Percentiles rank a stretch among this genome's conserved stretches.
phyloP scores from a whole-genome alignment of 371 early-diverging fungal species.

The Funneliformis caledonium region DNA sequence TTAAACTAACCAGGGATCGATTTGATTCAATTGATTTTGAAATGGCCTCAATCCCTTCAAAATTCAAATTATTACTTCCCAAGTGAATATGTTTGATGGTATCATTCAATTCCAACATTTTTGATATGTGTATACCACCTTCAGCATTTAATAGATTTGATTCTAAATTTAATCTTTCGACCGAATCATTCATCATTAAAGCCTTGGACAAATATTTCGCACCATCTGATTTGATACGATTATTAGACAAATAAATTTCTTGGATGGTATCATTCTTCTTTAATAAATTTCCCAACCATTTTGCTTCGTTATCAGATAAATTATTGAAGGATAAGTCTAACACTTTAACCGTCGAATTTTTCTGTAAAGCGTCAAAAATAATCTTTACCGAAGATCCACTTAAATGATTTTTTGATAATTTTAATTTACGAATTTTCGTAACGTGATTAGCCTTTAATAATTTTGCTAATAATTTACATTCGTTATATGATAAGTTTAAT shows the following conservation, averaged over 20 bases:
- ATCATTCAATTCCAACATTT: conserved; percentile 19
- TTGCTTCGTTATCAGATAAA: conserved; percentile 44
- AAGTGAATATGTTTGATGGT: conserved; percentile 21
- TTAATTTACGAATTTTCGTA: not conserved
- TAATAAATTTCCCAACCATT: conserved; percentile 45
- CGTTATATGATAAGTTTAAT: not conserved
- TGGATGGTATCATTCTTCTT: conserved; percentile 46
- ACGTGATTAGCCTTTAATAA: conserved; percentile 1
- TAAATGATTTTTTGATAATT: conserved; percentile 16
- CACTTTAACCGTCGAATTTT: conserved; percentile 41
- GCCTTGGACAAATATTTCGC: conserved; percentile 43
- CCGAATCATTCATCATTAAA: conserved; percentile 41
- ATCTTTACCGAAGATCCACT: not conserved
- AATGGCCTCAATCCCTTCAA: not conserved
- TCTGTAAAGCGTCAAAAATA: conserved; percentile 25
- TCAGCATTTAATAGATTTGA: conserved; percentile 44
- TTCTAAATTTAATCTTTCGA: conserved; percentile 46
- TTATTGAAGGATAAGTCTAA: conserved; percentile 46
- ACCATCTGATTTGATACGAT: conserved; percentile 44
- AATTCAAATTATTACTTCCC: conserved; percentile 25
- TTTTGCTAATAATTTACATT: conserved; percentile 9
- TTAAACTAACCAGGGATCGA: conserved; percentile 42
- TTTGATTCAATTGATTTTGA: conserved; percentile 44
- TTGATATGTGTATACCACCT: conserved; percentile 42
- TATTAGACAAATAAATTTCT: conserved; percentile 45